Percentiles rank a stretch among this genome's conserved stretches.
These are phyloP conservation scores for Phyllosticta citriasiana DNA, from an alignment of 2,329 filamentous ascomycete species.

Conservation along the genomic window DNA sequence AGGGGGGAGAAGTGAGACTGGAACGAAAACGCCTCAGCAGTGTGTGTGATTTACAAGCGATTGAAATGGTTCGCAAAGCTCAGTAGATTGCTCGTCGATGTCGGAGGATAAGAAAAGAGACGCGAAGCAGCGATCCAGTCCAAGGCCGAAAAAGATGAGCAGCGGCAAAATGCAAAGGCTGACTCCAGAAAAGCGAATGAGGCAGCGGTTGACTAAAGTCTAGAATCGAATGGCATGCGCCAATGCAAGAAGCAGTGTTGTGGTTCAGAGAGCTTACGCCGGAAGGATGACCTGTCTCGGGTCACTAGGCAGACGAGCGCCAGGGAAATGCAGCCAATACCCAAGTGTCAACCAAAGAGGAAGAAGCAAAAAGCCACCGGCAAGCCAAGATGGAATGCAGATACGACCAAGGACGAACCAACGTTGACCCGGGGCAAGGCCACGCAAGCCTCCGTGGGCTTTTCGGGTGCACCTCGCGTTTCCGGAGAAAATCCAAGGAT, in stretches of 20 bases:
- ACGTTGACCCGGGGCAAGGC: slow-evolving; percentile 35
- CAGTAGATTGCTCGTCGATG: neutral
- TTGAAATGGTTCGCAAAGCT: neutral
- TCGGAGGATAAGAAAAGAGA: neutral
- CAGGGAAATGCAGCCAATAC: neutral
- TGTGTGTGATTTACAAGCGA: neutral
- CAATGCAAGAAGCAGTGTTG: neutral
- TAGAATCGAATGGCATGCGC: neutral
- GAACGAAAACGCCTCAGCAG: neutral
- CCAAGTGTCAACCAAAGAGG: neutral
- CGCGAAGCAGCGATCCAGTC: neutral
- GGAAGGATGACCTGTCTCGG: neutral
- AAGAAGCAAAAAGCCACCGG: neutral
- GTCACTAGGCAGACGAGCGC: neutral
- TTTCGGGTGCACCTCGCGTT: neutral
- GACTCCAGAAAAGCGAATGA: neutral
- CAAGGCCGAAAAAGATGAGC: neutral
- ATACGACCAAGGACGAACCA: slow-evolving; percentile 9
- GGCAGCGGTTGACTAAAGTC: neutral
- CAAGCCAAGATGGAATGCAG: neutral
- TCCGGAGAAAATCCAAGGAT: slow-evolving; percentile 4
- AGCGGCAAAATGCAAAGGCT: neutral
- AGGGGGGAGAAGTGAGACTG: neutral
- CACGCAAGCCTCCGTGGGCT: neutral
- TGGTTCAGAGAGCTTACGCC: neutral